A percentile compares a stretch with the other conserved stretches of the same genome.
Conservation (phyloP, 768 basidiomycete species). For the Amanita inopinata region DNA sequence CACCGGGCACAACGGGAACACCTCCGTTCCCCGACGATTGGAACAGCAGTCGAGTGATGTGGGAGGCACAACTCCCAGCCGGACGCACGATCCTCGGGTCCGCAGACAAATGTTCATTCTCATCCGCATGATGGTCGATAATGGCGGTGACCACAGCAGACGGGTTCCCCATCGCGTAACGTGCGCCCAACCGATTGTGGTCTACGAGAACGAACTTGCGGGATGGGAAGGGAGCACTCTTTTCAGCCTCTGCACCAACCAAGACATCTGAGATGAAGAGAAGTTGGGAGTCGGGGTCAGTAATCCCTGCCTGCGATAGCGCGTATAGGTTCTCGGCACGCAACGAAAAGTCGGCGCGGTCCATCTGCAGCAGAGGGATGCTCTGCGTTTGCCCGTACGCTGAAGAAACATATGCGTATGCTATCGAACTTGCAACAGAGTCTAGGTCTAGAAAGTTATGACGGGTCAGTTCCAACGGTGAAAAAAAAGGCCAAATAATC, state of each 20-base stretch:
- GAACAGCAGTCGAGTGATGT: conserved; percentile 22
- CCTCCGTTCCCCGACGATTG: neutral
- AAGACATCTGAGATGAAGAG: conserved; percentile 65
- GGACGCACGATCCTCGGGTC: conserved; percentile 60
- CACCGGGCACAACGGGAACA: conserved; percentile 34
- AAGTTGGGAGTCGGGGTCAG: conserved; percentile 40
- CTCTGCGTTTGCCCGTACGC: conserved; percentile 42
- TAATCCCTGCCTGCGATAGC: conserved; percentile 47
- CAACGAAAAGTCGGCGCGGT: conserved; percentile 57
- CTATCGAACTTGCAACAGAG: conserved; percentile 77
- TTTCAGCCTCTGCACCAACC: neutral
- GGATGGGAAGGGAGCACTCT: conserved; percentile 35
- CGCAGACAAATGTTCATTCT: conserved; percentile 51
- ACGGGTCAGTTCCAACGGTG: neutral
- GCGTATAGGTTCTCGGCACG: conserved; percentile 86
- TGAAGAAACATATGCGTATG: conserved; percentile 69
- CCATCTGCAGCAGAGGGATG: conserved; percentile 67
- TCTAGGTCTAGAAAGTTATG: conserved; percentile 71
- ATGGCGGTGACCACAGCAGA: conserved; percentile 57
- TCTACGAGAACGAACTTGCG: conserved; percentile 77
- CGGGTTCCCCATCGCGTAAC: conserved; percentile 31
- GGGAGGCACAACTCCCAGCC: conserved; percentile 76
- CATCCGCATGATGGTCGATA: conserved; percentile 91
- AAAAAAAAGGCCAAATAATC: conserved; percentile 1
- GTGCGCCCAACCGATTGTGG: conserved; percentile 62